Evolutionary conservation across 2,329 filamentous ascomycete species (phyloP).

Genomic region (Talaromyces sp.): DNA sequence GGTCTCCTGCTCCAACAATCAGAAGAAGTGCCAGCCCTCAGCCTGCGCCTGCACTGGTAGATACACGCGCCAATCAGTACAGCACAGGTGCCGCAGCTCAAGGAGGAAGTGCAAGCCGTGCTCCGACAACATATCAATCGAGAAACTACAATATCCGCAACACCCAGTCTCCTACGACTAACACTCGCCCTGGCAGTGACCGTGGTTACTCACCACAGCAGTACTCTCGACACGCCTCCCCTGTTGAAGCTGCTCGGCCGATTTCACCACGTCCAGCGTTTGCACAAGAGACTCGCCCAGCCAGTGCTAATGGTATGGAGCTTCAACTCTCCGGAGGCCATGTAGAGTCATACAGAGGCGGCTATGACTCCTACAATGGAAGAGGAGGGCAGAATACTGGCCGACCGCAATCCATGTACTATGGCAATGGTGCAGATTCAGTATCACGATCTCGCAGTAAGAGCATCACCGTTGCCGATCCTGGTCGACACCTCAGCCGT

Average conservation of each 20-base stretch:
- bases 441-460: constrained; percentile 67
- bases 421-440: constrained; percentile 50
- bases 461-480: constrained; percentile 78
- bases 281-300: constrained; percentile 50
- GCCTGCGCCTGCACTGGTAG: constrained; percentile 28
- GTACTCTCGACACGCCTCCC: constrained; percentile 40
- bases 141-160: constrained; percentile 43
- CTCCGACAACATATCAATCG: constrained; percentile 47
- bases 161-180: constrained; percentile 37
- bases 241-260: constrained; percentile 42
- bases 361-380: constrained; percentile 32
- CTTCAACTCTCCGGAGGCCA: constrained; percentile 61
- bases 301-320: constrained; percentile 59
- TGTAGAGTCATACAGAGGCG: constrained; percentile 57
- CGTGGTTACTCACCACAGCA: constrained; percentile 47
- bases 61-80: constrained; percentile 41
- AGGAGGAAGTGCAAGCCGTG: constrained; percentile 36
- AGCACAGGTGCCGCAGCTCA: constrained; percentile 23
- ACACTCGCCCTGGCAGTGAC: constrained; percentile 35
- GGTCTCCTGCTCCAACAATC: constrained; percentile 59
- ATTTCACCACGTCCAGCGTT: constrained; percentile 56
- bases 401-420: constrained; percentile 51
- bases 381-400: constrained; percentile 40
- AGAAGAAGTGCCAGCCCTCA: constrained; percentile 39
- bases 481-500: constrained; percentile 68